Conservation (phyloP, 768 basidiomycete genomes). For the Termitomyces sp. region DNA sequence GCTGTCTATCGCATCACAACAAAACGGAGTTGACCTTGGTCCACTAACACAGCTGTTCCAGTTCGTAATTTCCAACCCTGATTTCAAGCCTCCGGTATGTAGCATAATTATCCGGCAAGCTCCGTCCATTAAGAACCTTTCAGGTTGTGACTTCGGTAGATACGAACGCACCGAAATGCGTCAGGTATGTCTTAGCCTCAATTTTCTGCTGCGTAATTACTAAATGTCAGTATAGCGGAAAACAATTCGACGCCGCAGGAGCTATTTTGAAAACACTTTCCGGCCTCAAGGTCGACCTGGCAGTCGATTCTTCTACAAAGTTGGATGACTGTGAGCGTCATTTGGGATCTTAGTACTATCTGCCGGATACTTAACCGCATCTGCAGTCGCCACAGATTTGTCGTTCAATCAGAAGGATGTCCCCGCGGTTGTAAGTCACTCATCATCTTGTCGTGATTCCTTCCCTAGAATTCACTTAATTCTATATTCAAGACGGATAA, state of each 20-base stretch:
- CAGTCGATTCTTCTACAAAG: constrained; percentile 45
- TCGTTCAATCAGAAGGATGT: constrained; percentile 54
- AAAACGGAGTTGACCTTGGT: constrained; percentile 56
- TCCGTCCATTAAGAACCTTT: not conserved
- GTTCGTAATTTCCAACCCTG: constrained; percentile 44
- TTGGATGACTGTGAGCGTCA: constrained; percentile 58
- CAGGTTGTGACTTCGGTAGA: constrained; percentile 55
- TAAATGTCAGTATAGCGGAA: constrained; percentile 36
- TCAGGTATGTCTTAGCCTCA: constrained; percentile 34
- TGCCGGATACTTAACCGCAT: not conserved
- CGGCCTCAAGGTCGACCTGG: constrained; percentile 53
- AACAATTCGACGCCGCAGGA: constrained; percentile 55
- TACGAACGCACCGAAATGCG: constrained; percentile 46
- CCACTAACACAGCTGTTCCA: constrained; percentile 51
- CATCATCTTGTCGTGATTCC: not conserved
- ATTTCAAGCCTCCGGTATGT: constrained; percentile 46
- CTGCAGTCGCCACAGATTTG: constrained; percentile 48
- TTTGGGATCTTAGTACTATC: not conserved
- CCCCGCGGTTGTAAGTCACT: constrained; percentile 40
- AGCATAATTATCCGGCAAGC: not conserved
- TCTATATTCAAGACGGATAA: constrained; percentile 44
- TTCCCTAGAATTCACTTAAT: not conserved
- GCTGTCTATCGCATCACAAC: constrained; percentile 41
- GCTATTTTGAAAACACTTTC: constrained; percentile 62
- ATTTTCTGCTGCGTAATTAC: not conserved